Conservation (phyloP, 345 rosid species). For the Arabis hirsuta region DNA sequence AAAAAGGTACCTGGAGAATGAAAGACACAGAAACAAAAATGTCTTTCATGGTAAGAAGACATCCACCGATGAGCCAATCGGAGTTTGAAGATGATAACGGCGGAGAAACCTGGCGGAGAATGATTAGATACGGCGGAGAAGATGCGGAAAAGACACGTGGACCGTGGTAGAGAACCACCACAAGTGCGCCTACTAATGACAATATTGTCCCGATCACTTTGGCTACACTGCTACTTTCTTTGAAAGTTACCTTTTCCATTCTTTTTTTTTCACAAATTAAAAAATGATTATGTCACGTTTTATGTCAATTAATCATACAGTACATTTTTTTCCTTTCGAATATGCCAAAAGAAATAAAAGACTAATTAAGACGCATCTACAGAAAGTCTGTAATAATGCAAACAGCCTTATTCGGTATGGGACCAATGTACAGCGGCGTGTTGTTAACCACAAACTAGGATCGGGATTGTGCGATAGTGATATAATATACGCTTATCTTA, state of each 20-base stretch:
- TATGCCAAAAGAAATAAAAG: background rate
- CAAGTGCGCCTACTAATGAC: conserved; percentile 70
- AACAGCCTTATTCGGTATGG: background rate
- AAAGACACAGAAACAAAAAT: conserved; percentile 65
- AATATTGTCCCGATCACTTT: conserved; percentile 75
- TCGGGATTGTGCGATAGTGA: background rate
- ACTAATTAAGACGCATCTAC: background rate
- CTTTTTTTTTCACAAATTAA: conserved; percentile 40
- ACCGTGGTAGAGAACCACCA: conserved; percentile 70
- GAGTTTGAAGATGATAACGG: conserved; percentile 50
- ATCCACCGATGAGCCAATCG: conserved; percentile 77
- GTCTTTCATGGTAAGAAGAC: conserved; percentile 62
- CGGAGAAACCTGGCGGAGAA: conserved; percentile 35
- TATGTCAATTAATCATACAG: background rate
- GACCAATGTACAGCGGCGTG: background rate
- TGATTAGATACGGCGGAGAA: conserved; percentile 35
- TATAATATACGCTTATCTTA: background rate
- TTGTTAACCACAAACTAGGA: background rate
- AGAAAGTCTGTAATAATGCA: conserved; percentile 5
- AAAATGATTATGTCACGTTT: background rate
- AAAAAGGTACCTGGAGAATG: conserved; percentile 66
- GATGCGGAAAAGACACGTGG: conserved; percentile 51
- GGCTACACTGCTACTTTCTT: conserved; percentile 66
- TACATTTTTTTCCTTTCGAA: background rate
- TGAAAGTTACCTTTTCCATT: conserved; percentile 69